Conservation (phyloP, 805 yeast species). For the Vanderwaltozyma verrucispora region DNA sequence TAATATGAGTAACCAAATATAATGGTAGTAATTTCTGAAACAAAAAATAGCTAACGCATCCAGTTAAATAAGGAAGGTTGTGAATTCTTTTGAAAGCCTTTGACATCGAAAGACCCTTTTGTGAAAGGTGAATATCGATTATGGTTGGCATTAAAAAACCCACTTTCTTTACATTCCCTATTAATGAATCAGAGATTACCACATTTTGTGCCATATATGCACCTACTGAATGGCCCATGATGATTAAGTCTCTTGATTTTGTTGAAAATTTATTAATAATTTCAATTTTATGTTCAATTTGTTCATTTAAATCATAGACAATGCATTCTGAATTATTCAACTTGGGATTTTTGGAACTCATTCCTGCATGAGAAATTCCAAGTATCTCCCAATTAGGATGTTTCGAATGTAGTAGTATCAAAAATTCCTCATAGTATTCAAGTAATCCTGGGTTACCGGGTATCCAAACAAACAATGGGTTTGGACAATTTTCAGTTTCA, state of each 20-base stretch:
- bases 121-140: conserved; percentile 43
- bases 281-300: conserved; percentile 46
- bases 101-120: conserved; percentile 30
- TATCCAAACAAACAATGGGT: conserved; percentile 42
- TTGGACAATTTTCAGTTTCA: background rate
- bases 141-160: conserved; percentile 68
- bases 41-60: conserved; percentile 20
- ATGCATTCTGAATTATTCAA: conserved; percentile 8
- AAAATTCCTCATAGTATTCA: conserved; percentile 50
- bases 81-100: conserved; percentile 17
- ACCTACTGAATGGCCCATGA: conserved; percentile 68
- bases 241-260: conserved; percentile 11
- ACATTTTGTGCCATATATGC: conserved; percentile 51
- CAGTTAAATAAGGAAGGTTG: conserved; percentile 24
- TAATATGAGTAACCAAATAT: conserved; percentile 17
- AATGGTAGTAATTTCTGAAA: conserved; percentile 21
- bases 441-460: conserved; percentile 77
- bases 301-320: conserved; percentile 41
- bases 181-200: conserved; percentile 19
- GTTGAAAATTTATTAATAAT: conserved; percentile 33
- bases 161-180: conserved; percentile 31
- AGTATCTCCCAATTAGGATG: conserved; percentile 41
- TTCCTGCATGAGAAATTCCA: conserved; percentile 61
- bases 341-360: conserved; percentile 13
- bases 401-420: conserved; percentile 33